A percentile compares a stretch with the other conserved stretches of the same genome.
These are phyloP conservation scores for Cicer bijugum DNA, from an alignment of 306 rosid genomes.

Conservation along the genomic window DNA sequence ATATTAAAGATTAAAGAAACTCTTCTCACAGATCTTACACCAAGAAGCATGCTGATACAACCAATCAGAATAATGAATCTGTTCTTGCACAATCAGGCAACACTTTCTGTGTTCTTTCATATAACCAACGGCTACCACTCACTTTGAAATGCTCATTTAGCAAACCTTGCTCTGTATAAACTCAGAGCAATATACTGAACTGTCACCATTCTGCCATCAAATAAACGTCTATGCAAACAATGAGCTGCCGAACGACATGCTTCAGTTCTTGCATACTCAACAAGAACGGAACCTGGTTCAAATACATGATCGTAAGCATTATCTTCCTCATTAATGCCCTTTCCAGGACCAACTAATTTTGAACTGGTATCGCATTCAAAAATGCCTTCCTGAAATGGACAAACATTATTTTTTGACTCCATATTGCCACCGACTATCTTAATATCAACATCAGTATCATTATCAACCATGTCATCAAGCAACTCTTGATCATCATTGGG, in stretches of 20 bases:
- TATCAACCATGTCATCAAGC: conserved; percentile 42
- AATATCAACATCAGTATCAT: conserved; percentile 36
- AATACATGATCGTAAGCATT: conserved; percentile 45
- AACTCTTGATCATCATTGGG: conserved; percentile 45
- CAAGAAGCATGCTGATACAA: conserved; percentile 16
- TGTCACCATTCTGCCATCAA: conserved; percentile 68
- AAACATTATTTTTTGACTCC: conserved; percentile 32
- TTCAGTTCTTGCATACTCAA: conserved; percentile 83
- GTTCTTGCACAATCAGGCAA: conserved; percentile 27
- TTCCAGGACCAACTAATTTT: conserved; percentile 44
- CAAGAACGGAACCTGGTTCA: conserved; percentile 71
- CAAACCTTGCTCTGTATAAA: conserved; percentile 62
- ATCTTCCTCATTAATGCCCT: conserved; percentile 45
- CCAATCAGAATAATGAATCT: conserved; percentile 6
- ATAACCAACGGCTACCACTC: conserved; percentile 13
- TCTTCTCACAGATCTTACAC: background rate
- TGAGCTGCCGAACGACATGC: conserved; percentile 76
- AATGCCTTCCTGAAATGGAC: conserved; percentile 43
- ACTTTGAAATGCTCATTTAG: conserved; percentile 49
- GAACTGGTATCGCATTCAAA: conserved; percentile 39
- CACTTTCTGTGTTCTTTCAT: background rate
- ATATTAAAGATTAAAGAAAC: conserved; percentile 12
- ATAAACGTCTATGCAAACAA: conserved; percentile 74
- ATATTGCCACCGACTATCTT: conserved; percentile 38
- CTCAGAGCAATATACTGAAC: conserved; percentile 66